These are phyloP conservation scores for Cupressus sempervirens DNA, from an alignment of 75 land plant genomes.

Conservation along the genomic window DNA sequence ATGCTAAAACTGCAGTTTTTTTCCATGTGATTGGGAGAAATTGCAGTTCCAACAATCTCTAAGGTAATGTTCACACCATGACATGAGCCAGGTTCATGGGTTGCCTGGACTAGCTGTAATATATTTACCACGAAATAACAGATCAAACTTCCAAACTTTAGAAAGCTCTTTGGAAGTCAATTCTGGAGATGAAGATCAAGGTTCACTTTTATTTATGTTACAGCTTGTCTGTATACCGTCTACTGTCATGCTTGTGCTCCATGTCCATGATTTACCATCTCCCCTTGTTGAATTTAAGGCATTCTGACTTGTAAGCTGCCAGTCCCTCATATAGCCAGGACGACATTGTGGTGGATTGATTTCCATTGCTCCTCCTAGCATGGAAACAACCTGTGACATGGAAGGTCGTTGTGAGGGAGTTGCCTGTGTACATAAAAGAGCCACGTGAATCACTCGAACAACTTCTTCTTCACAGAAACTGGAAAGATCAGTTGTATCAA, in stretches of 20 bases:
- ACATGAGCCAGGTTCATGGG: not conserved
- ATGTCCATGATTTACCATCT: not conserved
- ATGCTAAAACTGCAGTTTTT: too few species aligned
- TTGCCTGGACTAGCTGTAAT: not conserved
- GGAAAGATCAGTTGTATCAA: conserved; percentile 4
- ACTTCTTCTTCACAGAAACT: conserved; percentile 19
- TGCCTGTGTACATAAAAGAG: conserved; percentile 24
- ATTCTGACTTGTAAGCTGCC: not conserved
- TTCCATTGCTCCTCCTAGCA: conserved; percentile 14
- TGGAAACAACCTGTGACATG: conserved; percentile 20
- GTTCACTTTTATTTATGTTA: not conserved
- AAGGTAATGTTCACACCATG: not conserved
- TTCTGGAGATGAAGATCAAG: not conserved
- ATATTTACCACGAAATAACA: not conserved
- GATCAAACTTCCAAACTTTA: not conserved
- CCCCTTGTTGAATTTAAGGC: not conserved
- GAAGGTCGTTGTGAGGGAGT: conserved; percentile 13
- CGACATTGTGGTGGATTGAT: not conserved
- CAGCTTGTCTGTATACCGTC: not conserved
- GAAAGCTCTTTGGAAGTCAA: not conserved
- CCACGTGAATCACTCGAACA: conserved; percentile 16
- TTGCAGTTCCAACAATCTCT: not conserved
- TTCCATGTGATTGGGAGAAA: too few species aligned
- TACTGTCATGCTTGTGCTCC: not conserved
- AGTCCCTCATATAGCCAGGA: conserved; percentile 1